phyloP scores from a whole-genome alignment of 2,329 filamentous ascomycete species.

The Aspergillus amoenus region DNA sequence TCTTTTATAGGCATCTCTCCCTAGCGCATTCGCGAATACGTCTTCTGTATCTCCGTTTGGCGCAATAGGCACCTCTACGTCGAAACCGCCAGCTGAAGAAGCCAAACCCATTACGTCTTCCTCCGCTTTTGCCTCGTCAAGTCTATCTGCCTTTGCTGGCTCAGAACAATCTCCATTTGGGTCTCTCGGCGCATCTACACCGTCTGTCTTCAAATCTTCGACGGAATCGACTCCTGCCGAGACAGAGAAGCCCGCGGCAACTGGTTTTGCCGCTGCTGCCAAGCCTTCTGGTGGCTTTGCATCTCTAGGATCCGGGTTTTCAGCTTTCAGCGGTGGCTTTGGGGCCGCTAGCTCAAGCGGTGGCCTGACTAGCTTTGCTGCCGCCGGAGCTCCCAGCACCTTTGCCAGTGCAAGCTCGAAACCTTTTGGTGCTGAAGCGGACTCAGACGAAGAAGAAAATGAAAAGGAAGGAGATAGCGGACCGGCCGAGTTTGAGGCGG shows the following conservation, averaged over 20 bases:
- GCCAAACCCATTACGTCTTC: slow-evolving; percentile 48
- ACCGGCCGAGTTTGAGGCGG: slow-evolving; percentile 50
- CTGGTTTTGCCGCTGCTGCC: slow-evolving; percentile 33
- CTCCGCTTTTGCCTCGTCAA: slow-evolving; percentile 67
- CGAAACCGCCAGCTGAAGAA: slow-evolving; percentile 20
- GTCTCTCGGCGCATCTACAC: slow-evolving; percentile 48
- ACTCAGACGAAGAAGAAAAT: slow-evolving; percentile 50
- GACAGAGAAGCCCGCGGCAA: slow-evolving; percentile 21
- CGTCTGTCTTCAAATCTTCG: slow-evolving; percentile 44
- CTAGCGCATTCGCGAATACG: slow-evolving; percentile 45
- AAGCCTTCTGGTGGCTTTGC: slow-evolving; percentile 41
- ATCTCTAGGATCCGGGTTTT: slow-evolving; percentile 36
- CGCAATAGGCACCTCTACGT: slow-evolving; percentile 30
- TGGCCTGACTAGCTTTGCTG: slow-evolving; percentile 68
- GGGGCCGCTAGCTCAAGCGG: slow-evolving; percentile 45
- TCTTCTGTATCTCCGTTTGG: slow-evolving; percentile 48
- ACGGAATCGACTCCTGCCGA: slow-evolving; percentile 20
- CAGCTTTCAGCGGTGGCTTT: slow-evolving; percentile 49
- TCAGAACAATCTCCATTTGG: slow-evolving; percentile 65
- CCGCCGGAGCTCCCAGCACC: slow-evolving; percentile 51
- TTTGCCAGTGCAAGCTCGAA: slow-evolving; percentile 47
- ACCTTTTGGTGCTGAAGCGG: slow-evolving; percentile 73
- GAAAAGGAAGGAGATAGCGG: slow-evolving; percentile 48
- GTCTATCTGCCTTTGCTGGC: slow-evolving; percentile 65
- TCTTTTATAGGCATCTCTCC: slow-evolving; percentile 27